Base-by-base conservation (phyloP, 2,329 filamentous ascomycete genomes). In the Botrytis porri region DNA sequence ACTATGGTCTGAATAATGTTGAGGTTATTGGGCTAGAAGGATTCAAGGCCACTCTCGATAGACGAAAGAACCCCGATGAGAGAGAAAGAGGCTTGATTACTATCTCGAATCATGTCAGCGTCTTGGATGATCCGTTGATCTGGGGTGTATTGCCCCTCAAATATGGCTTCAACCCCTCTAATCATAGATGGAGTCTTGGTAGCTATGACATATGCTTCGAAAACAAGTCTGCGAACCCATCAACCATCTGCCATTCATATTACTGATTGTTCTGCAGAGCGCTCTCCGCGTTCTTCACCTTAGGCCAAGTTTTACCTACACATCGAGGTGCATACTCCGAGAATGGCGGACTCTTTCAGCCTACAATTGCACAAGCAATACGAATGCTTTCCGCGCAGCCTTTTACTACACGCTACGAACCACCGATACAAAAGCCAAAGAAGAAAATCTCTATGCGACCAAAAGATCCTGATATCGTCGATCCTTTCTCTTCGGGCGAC, bases 171-270 rank as follows among this genome's bases (percentile, higher is more conserved):
- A 89, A 90, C 74, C 89, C 92, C 32, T 85, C 87, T 72, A 96
- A 95, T 80, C 86, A 94, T 79, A 89, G 96, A 81, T 98, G 95
- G 94, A 90, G 91, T 16, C 87, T 99, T 71, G 96, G 93, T 37
- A 97, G 94, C 79, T 93, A 98, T 81, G 96, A 99, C 82, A 95
- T 99, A 74, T 98, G 95, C 83, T 99, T 97, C 82, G 91, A 91
- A 79, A 95, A 93, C 80, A 91, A 89, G 93, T 96, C 84, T 75
- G 85, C 77, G n/a, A 59, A 48, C 70, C 74, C 60, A 61, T 64
- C 43, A 45, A 61, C 32, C 37, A 25, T 8, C 18, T 4, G 6
- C 1, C 12, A 39, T 16, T 29, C 32, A 12, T 22, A 32, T 22
- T 22, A 54, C 67, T 77, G 70, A 75, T 41, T 4, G 51, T 59